These are phyloP conservation scores for Xylaria scruposa DNA, from an alignment of 495 filamentous ascomycete genomes.

Conservation along the genomic window DNA sequence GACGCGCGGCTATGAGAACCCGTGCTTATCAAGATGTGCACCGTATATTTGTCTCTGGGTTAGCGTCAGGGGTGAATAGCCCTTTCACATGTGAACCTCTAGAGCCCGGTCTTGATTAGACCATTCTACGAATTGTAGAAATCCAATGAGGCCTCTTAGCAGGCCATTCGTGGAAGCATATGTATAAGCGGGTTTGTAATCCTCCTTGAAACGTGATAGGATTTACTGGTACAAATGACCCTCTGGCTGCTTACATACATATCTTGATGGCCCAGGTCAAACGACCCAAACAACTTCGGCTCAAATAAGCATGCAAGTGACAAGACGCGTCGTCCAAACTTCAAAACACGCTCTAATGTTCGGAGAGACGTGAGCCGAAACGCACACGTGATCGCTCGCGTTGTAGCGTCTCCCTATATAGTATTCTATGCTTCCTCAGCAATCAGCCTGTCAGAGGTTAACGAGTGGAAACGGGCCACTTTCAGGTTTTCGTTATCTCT, in stretches of 20 bases:
- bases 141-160: neutral
- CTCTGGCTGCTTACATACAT: neutral
- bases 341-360: constrained; percentile 7
- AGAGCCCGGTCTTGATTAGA: neutral
- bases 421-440: neutral
- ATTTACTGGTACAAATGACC: neutral
- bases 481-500: constrained; percentile 6
- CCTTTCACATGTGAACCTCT: neutral
- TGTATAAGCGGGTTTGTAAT: neutral
- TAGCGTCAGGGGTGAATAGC: neutral
- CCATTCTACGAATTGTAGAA: neutral
- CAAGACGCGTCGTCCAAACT: neutral
- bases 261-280: neutral
- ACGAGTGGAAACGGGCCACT: constrained; percentile 12
- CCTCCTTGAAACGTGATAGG: neutral
- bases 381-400: neutral
- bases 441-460: constrained; percentile 17
- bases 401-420: neutral
- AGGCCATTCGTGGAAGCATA: neutral
- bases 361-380: constrained; percentile 20
- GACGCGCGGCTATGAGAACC: neutral
- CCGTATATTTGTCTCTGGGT: neutral
- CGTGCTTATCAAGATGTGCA: neutral
- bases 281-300: neutral
- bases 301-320: neutral